These are phyloP conservation scores for Globisporangium megalacanthum DNA, from an alignment of 352 stramenopile species.

Conservation along the genomic window DNA sequence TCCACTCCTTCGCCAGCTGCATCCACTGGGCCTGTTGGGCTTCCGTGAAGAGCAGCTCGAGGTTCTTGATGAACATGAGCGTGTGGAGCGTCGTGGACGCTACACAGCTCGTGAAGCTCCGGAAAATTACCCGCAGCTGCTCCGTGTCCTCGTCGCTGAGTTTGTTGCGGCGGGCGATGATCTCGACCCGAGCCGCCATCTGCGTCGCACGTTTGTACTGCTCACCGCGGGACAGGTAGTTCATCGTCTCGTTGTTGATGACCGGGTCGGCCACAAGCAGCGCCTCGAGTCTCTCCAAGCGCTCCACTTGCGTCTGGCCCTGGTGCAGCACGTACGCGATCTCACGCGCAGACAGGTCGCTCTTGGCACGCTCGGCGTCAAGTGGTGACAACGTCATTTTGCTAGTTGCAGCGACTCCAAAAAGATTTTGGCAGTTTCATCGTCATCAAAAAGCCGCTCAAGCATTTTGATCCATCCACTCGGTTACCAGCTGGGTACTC, in stretches of 20 bases:
- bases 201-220: constrained; percentile 51
- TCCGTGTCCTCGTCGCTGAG: constrained; percentile 56
- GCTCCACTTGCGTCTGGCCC: constrained; percentile 42
- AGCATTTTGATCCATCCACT: too few relatives aligned
- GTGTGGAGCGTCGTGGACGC: constrained; percentile 40
- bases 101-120: constrained; percentile 39
- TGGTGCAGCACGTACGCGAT: constrained; percentile 61
- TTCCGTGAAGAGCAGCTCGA: constrained; percentile 53
- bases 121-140: constrained; percentile 44
- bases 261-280: constrained; percentile 49
- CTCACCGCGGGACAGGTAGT: constrained; percentile 44
- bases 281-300: constrained; percentile 47
- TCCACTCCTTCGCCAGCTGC: constrained; percentile 39
- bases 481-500: too few relatives aligned
- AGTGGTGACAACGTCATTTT: constrained; percentile 9
- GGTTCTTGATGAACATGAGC: constrained; percentile 54
- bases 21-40: constrained; percentile 68
- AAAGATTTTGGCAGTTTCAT: too few relatives aligned
- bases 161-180: constrained; percentile 41
- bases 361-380: constrained; percentile 35
- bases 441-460: too few relatives aligned
- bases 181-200: constrained; percentile 54
- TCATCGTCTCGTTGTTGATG: constrained; percentile 35
- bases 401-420: not conserved
- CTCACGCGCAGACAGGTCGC: constrained; percentile 40